Base-by-base conservation (phyloP, 2,329 filamentous ascomycete genomes). In the Neofusicoccum ribis region DNA sequence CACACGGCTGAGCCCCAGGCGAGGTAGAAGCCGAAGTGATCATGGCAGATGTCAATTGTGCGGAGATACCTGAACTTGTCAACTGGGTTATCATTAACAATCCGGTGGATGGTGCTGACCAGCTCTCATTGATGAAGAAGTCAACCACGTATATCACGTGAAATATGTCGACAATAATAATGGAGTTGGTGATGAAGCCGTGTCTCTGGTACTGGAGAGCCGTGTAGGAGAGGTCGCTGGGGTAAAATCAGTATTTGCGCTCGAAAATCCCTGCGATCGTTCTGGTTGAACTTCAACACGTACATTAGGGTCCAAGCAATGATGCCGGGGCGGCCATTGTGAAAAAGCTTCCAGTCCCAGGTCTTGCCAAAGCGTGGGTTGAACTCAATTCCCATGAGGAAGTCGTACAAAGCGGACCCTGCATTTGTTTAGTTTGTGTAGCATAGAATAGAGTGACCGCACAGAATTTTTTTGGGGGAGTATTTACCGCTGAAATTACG, bases 381-480 rank as follows among this genome's bases (percentile, higher is more conserved):
- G 69, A 87, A 85, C 66, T 83, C 81, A 20, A 83, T 93, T 69
- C 89, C 91, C 91, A 96, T 94, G 65, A 89, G 79, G 74, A 80
- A 79, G 70, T 80, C 84, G 44, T 64, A 63, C 7, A 56, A 23
- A 36, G 46, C 54, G 14, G 63, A 65, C 36, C 63, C 63, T 65
- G 11, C 8, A 43, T 41, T n/a, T 3, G 14, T 31, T 64, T n/a
- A 64, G 61, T 27, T 31, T 34, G 2, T 46, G 27, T 46, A 37
- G 1, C 5, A 17, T 1, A 63, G n/a, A 11, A 17, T 5, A 31
- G 50, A 27, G 23, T 31, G 27, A 41, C 5, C 7, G 43, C 23
- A 23, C 23, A 23, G 23, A 23, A 3, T 43, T 23, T 39, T 17
- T 31, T 20, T 23, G 3, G 20, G 50, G 17, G 52, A 27, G 12